Conservation (phyloP, 2,329 filamentous ascomycete species). For the Karstenula rhodostoma region DNA sequence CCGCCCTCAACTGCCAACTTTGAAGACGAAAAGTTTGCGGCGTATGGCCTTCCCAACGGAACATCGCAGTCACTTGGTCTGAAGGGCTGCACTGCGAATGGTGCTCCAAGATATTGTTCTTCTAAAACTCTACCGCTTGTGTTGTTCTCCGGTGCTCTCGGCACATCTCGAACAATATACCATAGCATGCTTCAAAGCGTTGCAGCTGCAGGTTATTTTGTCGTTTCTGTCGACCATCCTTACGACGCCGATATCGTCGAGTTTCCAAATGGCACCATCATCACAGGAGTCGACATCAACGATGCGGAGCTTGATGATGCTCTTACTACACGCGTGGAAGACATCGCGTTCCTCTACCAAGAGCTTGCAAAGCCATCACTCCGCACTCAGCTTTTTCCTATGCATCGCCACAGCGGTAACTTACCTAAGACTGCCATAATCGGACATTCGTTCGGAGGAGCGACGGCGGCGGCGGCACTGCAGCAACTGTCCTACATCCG, state of each 20-base stretch:
- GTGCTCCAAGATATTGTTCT: neutral
- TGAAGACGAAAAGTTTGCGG: slow-evolving; percentile 31
- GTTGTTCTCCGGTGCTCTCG: slow-evolving; percentile 59
- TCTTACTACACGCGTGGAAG: slow-evolving; percentile 30
- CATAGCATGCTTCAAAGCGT: slow-evolving; percentile 55
- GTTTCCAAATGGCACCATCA: slow-evolving; percentile 54
- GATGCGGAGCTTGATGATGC: slow-evolving; percentile 32
- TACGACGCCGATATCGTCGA: slow-evolving; percentile 60
- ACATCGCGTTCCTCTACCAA: slow-evolving; percentile 31
- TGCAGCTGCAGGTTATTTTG: slow-evolving; percentile 57
- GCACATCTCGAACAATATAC: slow-evolving; percentile 55
- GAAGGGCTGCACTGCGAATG: slow-evolving; percentile 23
- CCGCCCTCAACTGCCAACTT: slow-evolving; percentile 30
- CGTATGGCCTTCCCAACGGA: slow-evolving; percentile 38
- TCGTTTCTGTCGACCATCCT: slow-evolving; percentile 60
- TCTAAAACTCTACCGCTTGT: slow-evolving; percentile 33
- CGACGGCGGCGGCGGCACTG: slow-evolving; percentile 34
- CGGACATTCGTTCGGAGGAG: slow-evolving; percentile 51
- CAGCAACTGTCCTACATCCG: slow-evolving; percentile 25
- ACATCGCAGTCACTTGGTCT: slow-evolving; percentile 29
- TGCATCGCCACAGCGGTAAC: neutral
- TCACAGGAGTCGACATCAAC: slow-evolving; percentile 35
- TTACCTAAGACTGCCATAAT: slow-evolving; percentile 29
- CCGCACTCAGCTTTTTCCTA: slow-evolving; percentile 19
- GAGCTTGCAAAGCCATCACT: slow-evolving; percentile 28